Base-by-base conservation (phyloP, 2,329 filamentous ascomycete species). In the Emmonsia crescens region DNA sequence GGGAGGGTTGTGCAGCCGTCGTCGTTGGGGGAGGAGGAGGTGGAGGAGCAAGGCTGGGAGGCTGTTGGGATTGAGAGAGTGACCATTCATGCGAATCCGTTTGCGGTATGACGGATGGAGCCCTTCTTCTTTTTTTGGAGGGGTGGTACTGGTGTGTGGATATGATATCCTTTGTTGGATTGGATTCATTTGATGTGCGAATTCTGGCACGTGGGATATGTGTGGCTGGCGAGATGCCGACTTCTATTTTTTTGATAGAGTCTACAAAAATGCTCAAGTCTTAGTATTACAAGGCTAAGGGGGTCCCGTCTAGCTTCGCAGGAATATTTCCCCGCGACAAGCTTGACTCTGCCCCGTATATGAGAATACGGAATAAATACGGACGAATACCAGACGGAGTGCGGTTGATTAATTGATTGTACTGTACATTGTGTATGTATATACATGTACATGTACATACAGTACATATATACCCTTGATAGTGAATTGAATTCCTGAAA, bases 61-160 rank as follows among this genome's bases (percentile, higher is more conserved):
- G 74, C 75, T 46, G 75, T 85, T 58, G 76, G 74, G 61, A 82
- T 87, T 61, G 76, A 83, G 63, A 76, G 70, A 1, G 80, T 86
- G 21, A 82, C 81, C 2, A 82, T 87, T 49, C 85, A 87, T 74
- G 85, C 85, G 12, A 87, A 87, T 67, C 85, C 85, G 3, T 73
- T 87, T 64, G 85, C 85, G n/a, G 78, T 74, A 64, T 83, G 76
- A 81, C 49, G 24, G 51, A 9, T 24, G 33, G 51, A 38, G 16
- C 2, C n/a, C n/a, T 38, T 4, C 12, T 38, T 38, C 16, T 38
- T 38, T 19, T 29, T 29, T 24, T 40, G 54, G 21, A 3, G 12
- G 14, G 38, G 6, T 40, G n/a, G 31, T 38, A 4, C 33, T 36
- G 31, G 12, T 12, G 12, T 8, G 51, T 56, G 36, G 24, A 16